These are phyloP conservation scores for Leersia perrieri DNA, from an alignment of 176 grass and related monocot species.

Conservation along the genomic window DNA sequence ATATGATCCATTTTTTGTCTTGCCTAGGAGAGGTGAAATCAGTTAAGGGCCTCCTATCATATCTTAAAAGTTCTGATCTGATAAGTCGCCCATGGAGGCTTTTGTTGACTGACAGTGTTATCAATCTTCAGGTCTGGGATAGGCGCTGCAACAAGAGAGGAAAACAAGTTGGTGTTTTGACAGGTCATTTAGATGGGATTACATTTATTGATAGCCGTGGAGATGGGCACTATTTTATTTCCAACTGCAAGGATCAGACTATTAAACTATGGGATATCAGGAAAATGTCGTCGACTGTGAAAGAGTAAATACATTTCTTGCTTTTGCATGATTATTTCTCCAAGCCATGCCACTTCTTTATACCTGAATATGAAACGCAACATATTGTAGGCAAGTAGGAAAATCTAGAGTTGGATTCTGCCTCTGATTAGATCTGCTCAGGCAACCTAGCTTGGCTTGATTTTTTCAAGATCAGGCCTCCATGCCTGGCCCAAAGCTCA, in stretches of 20 bases:
- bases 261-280: slow-evolving; percentile 96
- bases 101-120: neutral
- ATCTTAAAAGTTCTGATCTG: neutral
- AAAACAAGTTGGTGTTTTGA: slow-evolving; percentile 70
- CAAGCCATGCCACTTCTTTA: slow-evolving; percentile 12
- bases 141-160: slow-evolving; percentile 56
- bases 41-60: neutral
- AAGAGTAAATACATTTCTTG: slow-evolving; percentile 25
- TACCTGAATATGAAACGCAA: neutral
- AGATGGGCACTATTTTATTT: slow-evolving; percentile 86
- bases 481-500: too few species aligned
- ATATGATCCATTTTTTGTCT: neutral
- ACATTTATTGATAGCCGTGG: slow-evolving; percentile 93
- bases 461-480: too few species aligned
- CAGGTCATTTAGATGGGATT: slow-evolving; percentile 87
- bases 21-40: slow-evolving; percentile 9
- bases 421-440: too few species aligned
- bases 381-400: neutral
- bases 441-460: too few species aligned
- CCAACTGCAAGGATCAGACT: slow-evolving; percentile 94
- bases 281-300: slow-evolving; percentile 65
- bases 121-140: slow-evolving; percentile 70
- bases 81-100: neutral
- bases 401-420: neutral
- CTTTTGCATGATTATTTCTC: slow-evolving; percentile 6